A percentile compares a stretch with the other conserved stretches of the same genome.
These are phyloP conservation scores for Schizopora paradoxa DNA, from an alignment of 1,284 basidiomycete species.

Conservation along the genomic window DNA sequence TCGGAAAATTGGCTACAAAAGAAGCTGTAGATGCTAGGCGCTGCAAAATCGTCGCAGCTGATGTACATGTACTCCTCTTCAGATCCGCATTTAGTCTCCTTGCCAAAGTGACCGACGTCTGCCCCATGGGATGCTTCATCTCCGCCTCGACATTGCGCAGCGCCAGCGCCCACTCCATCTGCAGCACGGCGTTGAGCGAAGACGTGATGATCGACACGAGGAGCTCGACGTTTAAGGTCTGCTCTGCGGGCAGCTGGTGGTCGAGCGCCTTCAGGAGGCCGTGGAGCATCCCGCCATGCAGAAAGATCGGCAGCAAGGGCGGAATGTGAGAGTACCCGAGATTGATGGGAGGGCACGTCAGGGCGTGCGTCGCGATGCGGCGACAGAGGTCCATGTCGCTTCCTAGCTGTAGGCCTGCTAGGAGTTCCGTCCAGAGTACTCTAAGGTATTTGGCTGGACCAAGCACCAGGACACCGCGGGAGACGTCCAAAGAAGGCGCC, in stretches of 20 bases:
- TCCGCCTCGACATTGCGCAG: conserved; percentile 46
- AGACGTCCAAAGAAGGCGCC: conserved; percentile 56
- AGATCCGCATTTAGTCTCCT: conserved; percentile 55
- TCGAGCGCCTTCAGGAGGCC: conserved; percentile 53
- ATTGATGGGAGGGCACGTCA: conserved; percentile 44
- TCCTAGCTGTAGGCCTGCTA: conserved; percentile 43
- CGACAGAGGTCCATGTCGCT: conserved; percentile 55
- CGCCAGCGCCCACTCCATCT: conserved; percentile 59
- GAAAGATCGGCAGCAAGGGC: conserved; percentile 66
- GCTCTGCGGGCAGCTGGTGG: conserved; percentile 42
- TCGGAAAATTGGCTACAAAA: conserved; percentile 69
- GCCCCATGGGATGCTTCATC: conserved; percentile 41
- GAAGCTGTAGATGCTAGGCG: conserved; percentile 54
- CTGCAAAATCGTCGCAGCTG: conserved; percentile 49
- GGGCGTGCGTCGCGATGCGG: conserved; percentile 57
- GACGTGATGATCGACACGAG: conserved; percentile 58
- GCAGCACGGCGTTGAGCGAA: conserved; percentile 55
- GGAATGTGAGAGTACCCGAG: conserved; percentile 34
- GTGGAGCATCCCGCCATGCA: conserved; percentile 54
- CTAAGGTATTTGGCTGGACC: conserved; percentile 56
- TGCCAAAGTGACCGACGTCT: conserved; percentile 56
- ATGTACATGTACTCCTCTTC: conserved; percentile 45
- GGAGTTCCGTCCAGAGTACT: conserved; percentile 58
- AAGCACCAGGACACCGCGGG: conserved; percentile 50
- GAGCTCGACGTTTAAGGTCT: conserved; percentile 52